Base-by-base conservation (phyloP, 306 rosid species). In the Casuarina cunninghamiana region DNA sequence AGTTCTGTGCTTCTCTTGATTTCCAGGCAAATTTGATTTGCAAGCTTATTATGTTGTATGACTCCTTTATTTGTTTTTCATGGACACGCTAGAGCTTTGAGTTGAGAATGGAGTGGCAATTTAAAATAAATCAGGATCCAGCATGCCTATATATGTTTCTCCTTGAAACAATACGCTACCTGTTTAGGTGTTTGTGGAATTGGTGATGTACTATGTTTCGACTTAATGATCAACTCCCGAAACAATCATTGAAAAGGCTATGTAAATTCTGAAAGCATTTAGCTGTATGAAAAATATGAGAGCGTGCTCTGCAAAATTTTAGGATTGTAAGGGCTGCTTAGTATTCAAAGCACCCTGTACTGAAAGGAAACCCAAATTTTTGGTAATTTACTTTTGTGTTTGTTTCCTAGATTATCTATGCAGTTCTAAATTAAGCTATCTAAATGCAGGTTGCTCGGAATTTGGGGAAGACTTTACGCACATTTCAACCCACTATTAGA, bases 401-500 rank as follows among this genome's bases (percentile, higher is more conserved):
- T 26, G 16, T 51, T 32, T 39, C 26, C 26, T 66, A 9, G 6
- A 46, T 5, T 37, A 74, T 71, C 19, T 3, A 44, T 66, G 0
- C 63, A 43, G 32, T 55, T 82, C 78, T 51, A 73, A 16, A 63
- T 63, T 74, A 79, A 74, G 43, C 67, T 41, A 49, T 69, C 77
- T 75, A 46, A 69, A 70, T 85, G 89, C 88, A 96, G 99, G 97
- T 96, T 88, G 99, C 99, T 79, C 90, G 98, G 45, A 96, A 82
- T 82, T 78, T 96, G 71, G 99, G 99, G 38, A 93, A 96, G 83
- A 96, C 99, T 6, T 78, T 96, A 79, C 96, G 99, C 55, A 85
- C 92, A 73, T 96, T 96, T 86, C 99, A 93, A 89, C 99, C 98
- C 71, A 96, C 99, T 75, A 96, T 96, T 77, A 90, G 75, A 84